Percentiles rank a stretch among this genome's conserved stretches.
phyloP scores from a whole-genome alignment of 2,329 filamentous ascomycete genomes.

The Didymella glomerata region DNA sequence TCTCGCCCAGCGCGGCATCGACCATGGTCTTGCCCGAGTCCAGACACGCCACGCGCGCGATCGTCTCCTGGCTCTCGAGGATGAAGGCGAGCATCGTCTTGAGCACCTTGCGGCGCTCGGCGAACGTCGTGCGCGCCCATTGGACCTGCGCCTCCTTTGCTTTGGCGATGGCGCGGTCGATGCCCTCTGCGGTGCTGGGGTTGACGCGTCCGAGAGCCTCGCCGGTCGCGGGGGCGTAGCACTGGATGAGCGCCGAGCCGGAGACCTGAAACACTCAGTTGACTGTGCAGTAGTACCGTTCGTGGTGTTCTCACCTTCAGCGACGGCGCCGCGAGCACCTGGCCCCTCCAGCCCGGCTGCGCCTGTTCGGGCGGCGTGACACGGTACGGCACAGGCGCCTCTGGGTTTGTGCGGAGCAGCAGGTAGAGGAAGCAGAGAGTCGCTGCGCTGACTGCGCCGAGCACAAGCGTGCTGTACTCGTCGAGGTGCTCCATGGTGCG shows the following conservation, averaged over 20 bases:
- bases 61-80: constrained; percentile 86
- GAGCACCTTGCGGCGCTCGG: constrained; percentile 79
- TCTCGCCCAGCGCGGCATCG: constrained; percentile 92
- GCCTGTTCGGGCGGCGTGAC: constrained; percentile 70
- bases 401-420: constrained; percentile 43
- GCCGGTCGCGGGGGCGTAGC: constrained; percentile 90
- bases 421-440: constrained; percentile 37
- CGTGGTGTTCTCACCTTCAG: constrained; percentile 58
- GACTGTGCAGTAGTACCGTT: no score
- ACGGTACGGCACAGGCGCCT: constrained; percentile 64
- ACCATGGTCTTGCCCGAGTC: constrained; percentile 97
- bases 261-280: constrained; percentile 46
- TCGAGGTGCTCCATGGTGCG: constrained; percentile 40
- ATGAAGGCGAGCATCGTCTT: constrained; percentile 82
- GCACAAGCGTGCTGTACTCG: constrained; percentile 35
- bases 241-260: constrained; percentile 75
- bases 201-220: constrained; percentile 80
- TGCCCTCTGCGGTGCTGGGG: constrained; percentile 76
- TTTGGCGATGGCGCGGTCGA: constrained; percentile 79
- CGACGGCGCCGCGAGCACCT: constrained; percentile 66
- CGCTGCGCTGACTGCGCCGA: constrained; percentile 31
- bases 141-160: constrained; percentile 76
- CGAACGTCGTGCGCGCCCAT: constrained; percentile 83
- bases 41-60: constrained; percentile 84
- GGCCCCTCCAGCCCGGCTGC: constrained; percentile 61